These are phyloP conservation scores for Talaromyces rugulosus DNA, from an alignment of 2,329 filamentous ascomycete species.

Conservation along the genomic window DNA sequence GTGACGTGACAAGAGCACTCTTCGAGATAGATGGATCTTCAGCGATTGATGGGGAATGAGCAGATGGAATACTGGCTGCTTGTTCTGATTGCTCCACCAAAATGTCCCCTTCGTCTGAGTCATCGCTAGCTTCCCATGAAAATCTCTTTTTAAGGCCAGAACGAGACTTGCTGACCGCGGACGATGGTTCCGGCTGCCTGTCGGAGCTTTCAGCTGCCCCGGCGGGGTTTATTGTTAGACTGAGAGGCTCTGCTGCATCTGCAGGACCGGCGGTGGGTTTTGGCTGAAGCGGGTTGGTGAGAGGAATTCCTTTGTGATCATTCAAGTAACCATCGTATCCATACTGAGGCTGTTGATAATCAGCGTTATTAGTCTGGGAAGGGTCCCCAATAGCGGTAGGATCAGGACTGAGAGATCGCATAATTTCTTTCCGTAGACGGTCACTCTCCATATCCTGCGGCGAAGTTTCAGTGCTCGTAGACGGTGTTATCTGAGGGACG, in stretches of 20 bases:
- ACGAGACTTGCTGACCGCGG: conserved; percentile 14
- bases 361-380: not conserved
- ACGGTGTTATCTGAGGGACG: conserved; percentile 31
- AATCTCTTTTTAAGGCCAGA: conserved; percentile 36
- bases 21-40: not conserved
- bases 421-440: conserved; percentile 44
- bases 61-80: not conserved
- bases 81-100: conserved; percentile 5
- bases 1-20: not conserved
- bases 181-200: conserved; percentile 15
- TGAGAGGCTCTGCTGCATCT: conserved; percentile 16
- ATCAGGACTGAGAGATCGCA: conserved; percentile 42
- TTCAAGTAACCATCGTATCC: conserved; percentile 38
- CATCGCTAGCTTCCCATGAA: conserved; percentile 37
- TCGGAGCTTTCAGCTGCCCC: conserved; percentile 17
- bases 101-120: conserved; percentile 14
- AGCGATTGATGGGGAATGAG: conserved; percentile 1
- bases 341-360: not conserved
- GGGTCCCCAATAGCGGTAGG: not conserved
- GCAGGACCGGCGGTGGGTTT: conserved; percentile 11
- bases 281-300: conserved; percentile 14
- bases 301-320: conserved; percentile 18
- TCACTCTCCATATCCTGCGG: conserved; percentile 41
- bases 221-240: conserved; percentile 17
- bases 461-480: conserved; percentile 30